Percentiles rank a stretch among this genome's conserved stretches.
phyloP scores from a whole-genome alignment of 345 rosid species.

The Dipteronia sinensis region DNA sequence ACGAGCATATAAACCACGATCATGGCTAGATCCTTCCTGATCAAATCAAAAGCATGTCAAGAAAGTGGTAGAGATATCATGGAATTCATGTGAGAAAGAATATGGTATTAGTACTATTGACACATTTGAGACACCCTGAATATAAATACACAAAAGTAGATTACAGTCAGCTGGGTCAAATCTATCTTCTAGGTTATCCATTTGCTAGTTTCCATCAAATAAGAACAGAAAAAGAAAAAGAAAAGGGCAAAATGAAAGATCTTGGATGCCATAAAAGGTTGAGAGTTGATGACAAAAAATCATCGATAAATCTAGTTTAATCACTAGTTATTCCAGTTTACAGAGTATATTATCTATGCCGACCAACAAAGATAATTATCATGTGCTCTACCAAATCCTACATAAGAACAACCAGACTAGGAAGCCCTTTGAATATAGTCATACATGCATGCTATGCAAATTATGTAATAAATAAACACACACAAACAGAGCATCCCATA shows the following conservation, averaged over 20 bases:
- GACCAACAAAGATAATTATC: not conserved
- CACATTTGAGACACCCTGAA: not conserved
- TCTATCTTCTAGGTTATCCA: not conserved
- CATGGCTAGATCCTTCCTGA: conserved; percentile 97
- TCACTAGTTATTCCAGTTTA: conserved; percentile 8
- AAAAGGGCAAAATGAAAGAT: not conserved
- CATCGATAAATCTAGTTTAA: conserved; percentile 5
- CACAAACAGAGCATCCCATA: conserved; percentile 63
- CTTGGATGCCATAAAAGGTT: not conserved
- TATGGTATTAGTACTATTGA: conserved; percentile 3
- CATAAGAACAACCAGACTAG: not conserved
- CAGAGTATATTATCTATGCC: not conserved
- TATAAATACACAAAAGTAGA: not conserved
- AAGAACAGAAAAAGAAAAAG: not conserved
- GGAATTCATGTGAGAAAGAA: conserved; percentile 9
- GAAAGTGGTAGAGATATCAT: conserved; percentile 13
- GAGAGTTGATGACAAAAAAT: not conserved
- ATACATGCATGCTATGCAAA: not conserved
- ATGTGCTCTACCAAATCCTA: not conserved
- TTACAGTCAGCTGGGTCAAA: conserved; percentile 7
- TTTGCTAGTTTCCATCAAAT: not conserved
- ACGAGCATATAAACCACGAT: conserved; percentile 91
- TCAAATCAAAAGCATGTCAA: conserved; percentile 32
- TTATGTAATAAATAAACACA: conserved; percentile 16
- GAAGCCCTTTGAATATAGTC: not conserved